Percentiles rank a stretch among this genome's conserved stretches.
These are phyloP conservation scores for Pinus taeda DNA, from an alignment of 75 land plant species.

Conservation along the genomic window DNA sequence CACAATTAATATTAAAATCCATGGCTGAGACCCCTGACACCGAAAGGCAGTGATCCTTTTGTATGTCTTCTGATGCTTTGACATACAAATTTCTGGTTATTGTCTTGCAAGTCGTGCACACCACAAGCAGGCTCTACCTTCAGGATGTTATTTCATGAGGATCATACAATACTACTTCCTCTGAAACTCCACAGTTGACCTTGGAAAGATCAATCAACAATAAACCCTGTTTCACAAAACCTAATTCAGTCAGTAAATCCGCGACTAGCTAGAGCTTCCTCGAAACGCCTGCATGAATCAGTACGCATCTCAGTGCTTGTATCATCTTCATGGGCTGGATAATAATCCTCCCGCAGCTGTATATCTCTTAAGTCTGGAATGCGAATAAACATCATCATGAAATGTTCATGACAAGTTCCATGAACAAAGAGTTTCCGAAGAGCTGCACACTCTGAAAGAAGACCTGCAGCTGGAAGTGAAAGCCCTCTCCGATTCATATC, in stretches of 20 bases:
- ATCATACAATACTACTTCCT: too few species aligned
- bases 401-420: slow-evolving; percentile 92
- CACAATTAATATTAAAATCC: too few species aligned
- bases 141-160: too few species aligned
- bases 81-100: too few species aligned
- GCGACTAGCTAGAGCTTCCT: slow-evolving; percentile 63
- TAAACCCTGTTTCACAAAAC: too few species aligned
- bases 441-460: slow-evolving; percentile 55
- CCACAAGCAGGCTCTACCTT: too few species aligned
- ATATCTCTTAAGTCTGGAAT: slow-evolving; percentile 76
- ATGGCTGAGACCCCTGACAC: too few species aligned
- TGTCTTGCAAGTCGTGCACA: too few species aligned
- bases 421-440: slow-evolving; percentile 90
- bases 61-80: too few species aligned
- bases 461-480: slow-evolving; percentile 65
- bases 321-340: slow-evolving; percentile 92
- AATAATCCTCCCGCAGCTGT: slow-evolving; percentile 91
- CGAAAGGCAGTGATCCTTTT: too few species aligned
- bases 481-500: slow-evolving; percentile 74
- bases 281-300: slow-evolving; percentile 83
- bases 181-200: too few species aligned
- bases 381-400: slow-evolving; percentile 62
- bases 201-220: too few species aligned
- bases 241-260: slow-evolving; percentile 51
- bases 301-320: slow-evolving; percentile 86